These are phyloP conservation scores for Daldinia sp. DNA, from an alignment of 2,329 filamentous ascomycete species.

Conservation along the genomic window DNA sequence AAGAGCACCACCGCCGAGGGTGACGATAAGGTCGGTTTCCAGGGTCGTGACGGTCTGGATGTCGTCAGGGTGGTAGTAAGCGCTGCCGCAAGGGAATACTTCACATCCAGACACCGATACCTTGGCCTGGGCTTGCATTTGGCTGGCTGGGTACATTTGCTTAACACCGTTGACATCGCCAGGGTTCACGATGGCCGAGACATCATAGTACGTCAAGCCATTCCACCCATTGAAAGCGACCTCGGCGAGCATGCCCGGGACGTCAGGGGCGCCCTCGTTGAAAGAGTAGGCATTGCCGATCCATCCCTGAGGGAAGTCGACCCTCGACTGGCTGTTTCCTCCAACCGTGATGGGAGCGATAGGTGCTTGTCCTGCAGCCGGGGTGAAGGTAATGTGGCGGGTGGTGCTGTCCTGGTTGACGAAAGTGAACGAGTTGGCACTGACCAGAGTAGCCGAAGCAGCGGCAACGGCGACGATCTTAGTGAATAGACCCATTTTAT, in stretches of 20 bases:
- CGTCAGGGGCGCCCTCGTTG: slow-evolving; percentile 52
- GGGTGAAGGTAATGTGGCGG: slow-evolving; percentile 61
- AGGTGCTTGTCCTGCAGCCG: slow-evolving; percentile 49
- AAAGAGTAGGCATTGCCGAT: slow-evolving; percentile 62
- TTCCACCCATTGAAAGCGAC: slow-evolving; percentile 59
- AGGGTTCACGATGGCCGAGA: slow-evolving; percentile 65
- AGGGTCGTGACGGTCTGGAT: slow-evolving; percentile 62
- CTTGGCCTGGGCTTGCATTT: slow-evolving; percentile 36
- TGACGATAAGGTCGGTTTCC: slow-evolving; percentile 60
- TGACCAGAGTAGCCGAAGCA: slow-evolving; percentile 54
- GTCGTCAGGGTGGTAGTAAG: slow-evolving; percentile 63
- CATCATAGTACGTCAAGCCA: slow-evolving; percentile 63
- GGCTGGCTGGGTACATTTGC: slow-evolving; percentile 58
- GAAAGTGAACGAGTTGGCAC: slow-evolving; percentile 64
- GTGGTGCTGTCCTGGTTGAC: slow-evolving; percentile 62
- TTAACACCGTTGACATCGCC: slow-evolving; percentile 61
- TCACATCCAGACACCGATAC: slow-evolving; percentile 59
- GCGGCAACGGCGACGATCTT: slow-evolving; percentile 53
- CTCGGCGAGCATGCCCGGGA: slow-evolving; percentile 62
- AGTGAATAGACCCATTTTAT: slow-evolving; percentile 64
- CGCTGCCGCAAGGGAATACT: slow-evolving; percentile 60
- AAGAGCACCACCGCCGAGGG: slow-evolving; percentile 51
- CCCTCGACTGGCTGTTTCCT: slow-evolving; percentile 50
- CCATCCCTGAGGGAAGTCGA: slow-evolving; percentile 55
- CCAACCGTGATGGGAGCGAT: slow-evolving; percentile 53